Evolutionary conservation across 176 grass and related monocot genomes (phyloP), one percentile per base, ranked within the genome.

Genomic region (Saccharum spontaneum): DNA sequence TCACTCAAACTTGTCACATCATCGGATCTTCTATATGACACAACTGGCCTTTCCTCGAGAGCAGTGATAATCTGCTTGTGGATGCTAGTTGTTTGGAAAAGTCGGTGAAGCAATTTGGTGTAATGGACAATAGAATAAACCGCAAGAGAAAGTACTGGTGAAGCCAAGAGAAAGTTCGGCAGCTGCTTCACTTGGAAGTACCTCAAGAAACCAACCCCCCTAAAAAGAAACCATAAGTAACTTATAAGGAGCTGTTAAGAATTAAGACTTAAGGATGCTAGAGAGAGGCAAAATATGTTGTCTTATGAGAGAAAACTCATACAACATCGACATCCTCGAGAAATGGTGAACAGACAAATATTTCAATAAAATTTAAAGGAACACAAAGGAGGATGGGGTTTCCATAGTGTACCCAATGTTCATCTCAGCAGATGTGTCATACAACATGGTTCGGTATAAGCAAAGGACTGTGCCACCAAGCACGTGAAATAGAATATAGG

Each of bases 141-240:
- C 52, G 93, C 89, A 54, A 98, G 85, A 82, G 93, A 92, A 20
- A 98, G 26, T 76, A 79, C 79, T 60, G 93, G 93, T 30, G 91
- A 98, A 84, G 97, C 97, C 64, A 98, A 88, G 70, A 98, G 91
- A 94, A 96, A 98, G 87, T 96, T 98, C 8, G 97, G 93, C 76
- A 98, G 87, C 86, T 98, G 97, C 84, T 98, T 95, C 74, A 95
- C 90, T 91, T 96, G 83, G 82, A 98, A 98, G 80, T 98, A 98
- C 83, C 86, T 92, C 83, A 98, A 91, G 86, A 98, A 98, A 86
- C 96, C 96, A 85, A 95, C 93, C 50, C 91, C 88, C 91, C 96
- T 98, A 66, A 78, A 81, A 78, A 7, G 15, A 84, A 85, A 72
- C 39, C 43, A 54, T 73, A 60, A 85, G 64, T 68, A 83, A 15